These are phyloP conservation scores for Suillus alpinus DNA, from an alignment of 768 basidiomycete species.

Conservation along the genomic window DNA sequence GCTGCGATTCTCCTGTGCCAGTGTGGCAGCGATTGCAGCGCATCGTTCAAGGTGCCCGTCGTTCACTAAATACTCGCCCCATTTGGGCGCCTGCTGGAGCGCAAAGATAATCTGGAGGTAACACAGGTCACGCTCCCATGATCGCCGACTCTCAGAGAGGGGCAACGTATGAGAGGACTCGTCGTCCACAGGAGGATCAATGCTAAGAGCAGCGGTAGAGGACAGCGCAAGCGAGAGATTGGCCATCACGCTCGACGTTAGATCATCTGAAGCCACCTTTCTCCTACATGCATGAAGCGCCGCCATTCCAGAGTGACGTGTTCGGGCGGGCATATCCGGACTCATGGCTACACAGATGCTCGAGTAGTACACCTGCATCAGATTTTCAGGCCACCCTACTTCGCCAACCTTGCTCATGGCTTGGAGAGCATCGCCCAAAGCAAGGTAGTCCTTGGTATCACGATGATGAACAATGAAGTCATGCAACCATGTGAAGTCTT, in stretches of 20 bases:
- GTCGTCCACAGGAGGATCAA: background rate
- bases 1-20: background rate
- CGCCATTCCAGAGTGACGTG: background rate
- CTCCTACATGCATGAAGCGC: background rate
- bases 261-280: background rate
- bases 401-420: background rate
- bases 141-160: background rate
- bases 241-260: background rate
- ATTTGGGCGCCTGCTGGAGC: background rate
- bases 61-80: background rate
- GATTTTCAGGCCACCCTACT: background rate
- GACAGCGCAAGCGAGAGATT: background rate
- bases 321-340: background rate
- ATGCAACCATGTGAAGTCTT: background rate
- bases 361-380: background rate
- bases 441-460: background rate
- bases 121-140: background rate
- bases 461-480: background rate
- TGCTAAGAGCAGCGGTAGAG: background rate
- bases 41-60: background rate
- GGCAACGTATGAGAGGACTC: background rate
- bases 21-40: background rate
- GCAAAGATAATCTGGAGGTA: constrained; percentile 1
- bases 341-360: background rate
- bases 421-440: background rate